Base-by-base conservation (phyloP, 208 protist species). In the Blechomonas ayalai region DNA sequence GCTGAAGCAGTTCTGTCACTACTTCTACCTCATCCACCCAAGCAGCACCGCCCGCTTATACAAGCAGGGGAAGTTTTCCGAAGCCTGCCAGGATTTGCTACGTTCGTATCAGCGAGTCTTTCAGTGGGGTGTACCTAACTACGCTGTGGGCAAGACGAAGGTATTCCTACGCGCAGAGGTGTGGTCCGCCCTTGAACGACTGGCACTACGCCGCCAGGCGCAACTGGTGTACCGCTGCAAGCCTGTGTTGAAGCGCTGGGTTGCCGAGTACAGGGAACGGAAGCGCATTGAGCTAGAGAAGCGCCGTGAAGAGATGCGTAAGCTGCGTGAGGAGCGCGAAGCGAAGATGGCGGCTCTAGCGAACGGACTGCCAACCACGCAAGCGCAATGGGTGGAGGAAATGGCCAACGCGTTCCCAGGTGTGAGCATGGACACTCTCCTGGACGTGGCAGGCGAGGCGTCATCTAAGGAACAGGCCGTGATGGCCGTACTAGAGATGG, bases 131-230 rank as follows among this genome's bases (percentile, higher is more conserved):
- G 59, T 38, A 31, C 86, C 79, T 1, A 80, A 88, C 69, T 91
- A 73, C 46, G 86, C 74, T 3, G 61, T 91, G 16, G 86, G 86
- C 22, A 73, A 75, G 63, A 91, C 73, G 15, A 91, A 95, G 59
- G 86, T 95, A 10, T 95, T 95, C 62, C 47, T 89, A 3, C 73
- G 73, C n/a, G 75, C 77, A 1, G 73, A 91, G 50, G 77, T 91
- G 50, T 89, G 77, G 76, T 79, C 79, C 15, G 67, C 63, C 20
- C 72, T 95, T 4, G 82, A 95, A 63, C 77, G 76, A 13, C 58
- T 87, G 23, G 57, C 80, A 43, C 62, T 88, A 37, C 79, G 77
- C 39, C 82, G 82, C 34, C 68, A 63, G 19, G 54, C 56, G 10
- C 73, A 79, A 67, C 67, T 90, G 23, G 36, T 86, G 16, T 55